phyloP scores from a whole-genome alignment of 1,284 basidiomycete genomes.

The Puccinia novopanici region DNA sequence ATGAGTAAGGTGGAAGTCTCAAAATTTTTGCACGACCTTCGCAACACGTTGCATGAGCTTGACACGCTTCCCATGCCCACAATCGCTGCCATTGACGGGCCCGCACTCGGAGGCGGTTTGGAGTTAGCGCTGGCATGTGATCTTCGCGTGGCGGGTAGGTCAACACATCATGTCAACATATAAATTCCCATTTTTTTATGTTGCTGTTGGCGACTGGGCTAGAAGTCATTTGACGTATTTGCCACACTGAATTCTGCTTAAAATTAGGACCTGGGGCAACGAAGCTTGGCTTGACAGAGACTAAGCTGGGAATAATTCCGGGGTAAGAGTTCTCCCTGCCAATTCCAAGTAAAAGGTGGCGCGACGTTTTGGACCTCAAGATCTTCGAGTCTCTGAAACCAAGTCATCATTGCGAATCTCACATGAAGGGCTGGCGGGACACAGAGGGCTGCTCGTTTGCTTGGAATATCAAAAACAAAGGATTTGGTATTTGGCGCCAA shows the following conservation, averaged over 20 bases:
- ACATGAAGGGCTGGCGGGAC: constrained; percentile 74
- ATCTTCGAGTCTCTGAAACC: constrained; percentile 4
- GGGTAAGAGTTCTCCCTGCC: constrained; percentile 61
- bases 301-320: constrained; percentile 85
- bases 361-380: not conserved
- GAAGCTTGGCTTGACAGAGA: constrained; percentile 81
- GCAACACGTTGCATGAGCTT: constrained; percentile 71
- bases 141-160: constrained; percentile 75
- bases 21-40: constrained; percentile 76
- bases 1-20: constrained; percentile 76
- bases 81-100: constrained; percentile 87
- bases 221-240: not conserved
- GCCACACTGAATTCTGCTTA: constrained; percentile 54
- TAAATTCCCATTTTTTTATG: not conserved
- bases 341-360: not conserved
- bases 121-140: constrained; percentile 86
- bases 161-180: not conserved
- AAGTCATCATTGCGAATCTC: not conserved
- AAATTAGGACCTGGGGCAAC: constrained; percentile 65
- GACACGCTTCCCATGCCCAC: constrained; percentile 82
- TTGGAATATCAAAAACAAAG: constrained; percentile 81
- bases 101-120: constrained; percentile 85
- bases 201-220: not conserved
- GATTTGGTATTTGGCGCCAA: constrained; percentile 81
- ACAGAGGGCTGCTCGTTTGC: constrained; percentile 76